Evolutionary conservation across 345 rosid genomes (phyloP).

Genomic region (Trapa incisa): DNA sequence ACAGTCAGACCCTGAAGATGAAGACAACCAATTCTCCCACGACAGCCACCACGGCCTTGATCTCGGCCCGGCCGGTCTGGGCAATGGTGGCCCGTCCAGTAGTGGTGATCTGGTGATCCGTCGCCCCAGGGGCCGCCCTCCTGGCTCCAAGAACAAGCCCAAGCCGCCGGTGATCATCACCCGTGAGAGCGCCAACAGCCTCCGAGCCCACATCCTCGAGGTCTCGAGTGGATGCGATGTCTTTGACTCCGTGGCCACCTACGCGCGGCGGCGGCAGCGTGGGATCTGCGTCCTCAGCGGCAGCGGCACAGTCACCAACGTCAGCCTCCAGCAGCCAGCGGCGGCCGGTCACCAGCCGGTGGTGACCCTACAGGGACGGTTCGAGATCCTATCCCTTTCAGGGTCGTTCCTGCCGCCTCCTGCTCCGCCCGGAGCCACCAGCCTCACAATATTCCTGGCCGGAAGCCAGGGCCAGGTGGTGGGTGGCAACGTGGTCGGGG

Average conservation of each 20-base stretch:
- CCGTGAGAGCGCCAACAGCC: conserved; percentile 87
- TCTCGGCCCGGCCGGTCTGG: conserved; percentile 33
- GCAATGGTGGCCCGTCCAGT: conserved; percentile 10
- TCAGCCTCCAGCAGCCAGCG: conserved; percentile 76
- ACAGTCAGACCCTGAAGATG: conserved; percentile 36
- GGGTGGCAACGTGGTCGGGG: conserved; percentile 96
- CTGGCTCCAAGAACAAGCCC: conserved; percentile 86
- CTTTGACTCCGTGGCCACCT: conserved; percentile 71
- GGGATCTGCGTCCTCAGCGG: conserved; percentile 88
- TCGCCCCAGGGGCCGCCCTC: conserved; percentile 87
- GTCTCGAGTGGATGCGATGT: conserved; percentile 87
- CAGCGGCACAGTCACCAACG: conserved; percentile 84
- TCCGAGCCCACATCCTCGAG: conserved; percentile 94
- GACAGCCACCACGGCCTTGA: conserved; percentile 27
- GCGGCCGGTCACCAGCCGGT: conserved; percentile 46
- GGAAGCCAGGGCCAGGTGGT: conserved; percentile 94
- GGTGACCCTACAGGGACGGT: conserved; percentile 71
- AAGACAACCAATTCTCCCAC: conserved; percentile 7
- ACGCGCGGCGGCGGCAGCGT: conserved; percentile 80
- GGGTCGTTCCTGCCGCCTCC: conserved; percentile 96
- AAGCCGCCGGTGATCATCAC: conserved; percentile 89
- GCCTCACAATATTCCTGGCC: conserved; percentile 66
- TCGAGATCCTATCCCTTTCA: conserved; percentile 79
- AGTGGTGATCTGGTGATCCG: conserved; percentile 32
- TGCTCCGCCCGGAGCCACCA: conserved; percentile 94